Conservation (phyloP, 2,329 filamentous ascomycete species). For the Penicillium sp. region DNA sequence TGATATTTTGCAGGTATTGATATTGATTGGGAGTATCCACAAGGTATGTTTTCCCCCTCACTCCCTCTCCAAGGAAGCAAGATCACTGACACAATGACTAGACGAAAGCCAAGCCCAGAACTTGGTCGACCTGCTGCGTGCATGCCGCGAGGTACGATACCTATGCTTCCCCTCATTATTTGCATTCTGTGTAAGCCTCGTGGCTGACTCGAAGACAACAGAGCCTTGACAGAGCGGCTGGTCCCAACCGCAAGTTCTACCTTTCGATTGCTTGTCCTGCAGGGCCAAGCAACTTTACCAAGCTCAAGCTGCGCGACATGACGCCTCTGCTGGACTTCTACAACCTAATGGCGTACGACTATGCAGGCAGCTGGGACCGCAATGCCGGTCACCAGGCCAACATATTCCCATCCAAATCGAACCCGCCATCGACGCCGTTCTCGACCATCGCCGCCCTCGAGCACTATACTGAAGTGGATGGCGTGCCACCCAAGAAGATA, state of each 20-base stretch:
- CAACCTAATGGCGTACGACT: conserved; percentile 83
- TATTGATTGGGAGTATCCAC: conserved; percentile 57
- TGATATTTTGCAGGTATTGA: conserved; percentile 43
- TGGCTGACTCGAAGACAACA: conserved; percentile 22
- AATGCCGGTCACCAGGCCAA: conserved; percentile 81
- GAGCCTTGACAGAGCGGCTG: conserved; percentile 48
- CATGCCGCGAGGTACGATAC: conserved; percentile 46
- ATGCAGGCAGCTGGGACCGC: conserved; percentile 78
- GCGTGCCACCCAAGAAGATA: conserved; percentile 71
- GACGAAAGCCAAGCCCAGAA: conserved; percentile 52
- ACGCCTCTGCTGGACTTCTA: conserved; percentile 57
- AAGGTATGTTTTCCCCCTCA: conserved; percentile 34
- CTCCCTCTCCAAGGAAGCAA: background rate
- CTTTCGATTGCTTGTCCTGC: conserved; percentile 58
- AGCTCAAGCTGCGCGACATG: conserved; percentile 53
- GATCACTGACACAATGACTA: conserved; percentile 28
- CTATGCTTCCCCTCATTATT: background rate
- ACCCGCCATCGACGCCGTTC: conserved; percentile 75
- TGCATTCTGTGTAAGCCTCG: background rate
- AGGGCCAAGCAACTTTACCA: conserved; percentile 54
- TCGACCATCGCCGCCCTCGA: conserved; percentile 73
- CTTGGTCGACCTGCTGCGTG: conserved; percentile 51
- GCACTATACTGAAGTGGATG: conserved; percentile 68
- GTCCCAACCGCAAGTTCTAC: conserved; percentile 52
- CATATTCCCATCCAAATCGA: conserved; percentile 65